Percentiles rank a stretch among this genome's conserved stretches.
phyloP scores from a whole-genome alignment of 2,329 filamentous ascomycete species.

The Colletotrichum nymphaeae region DNA sequence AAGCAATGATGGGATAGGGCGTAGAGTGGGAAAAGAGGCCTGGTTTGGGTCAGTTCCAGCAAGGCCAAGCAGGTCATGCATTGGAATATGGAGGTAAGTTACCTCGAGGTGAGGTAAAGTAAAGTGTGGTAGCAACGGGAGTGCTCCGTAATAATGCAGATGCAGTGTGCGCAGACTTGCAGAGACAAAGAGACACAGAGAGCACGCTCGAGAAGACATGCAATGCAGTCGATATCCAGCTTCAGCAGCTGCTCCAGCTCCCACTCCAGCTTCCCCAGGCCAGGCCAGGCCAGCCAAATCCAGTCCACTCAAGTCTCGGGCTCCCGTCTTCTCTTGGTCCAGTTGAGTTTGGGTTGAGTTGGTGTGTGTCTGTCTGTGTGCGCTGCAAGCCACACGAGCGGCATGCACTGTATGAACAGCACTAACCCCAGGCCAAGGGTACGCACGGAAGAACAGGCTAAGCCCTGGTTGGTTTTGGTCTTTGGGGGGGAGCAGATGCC shows the following conservation, averaged over 20 bases:
- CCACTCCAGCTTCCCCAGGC: neutral
- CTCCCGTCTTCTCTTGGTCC: neutral
- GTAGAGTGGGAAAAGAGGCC: neutral
- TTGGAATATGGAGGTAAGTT: neutral
- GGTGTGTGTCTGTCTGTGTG: neutral
- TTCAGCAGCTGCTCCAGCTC: neutral
- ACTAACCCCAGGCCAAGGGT: slow-evolving; percentile 7
- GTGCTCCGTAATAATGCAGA: neutral
- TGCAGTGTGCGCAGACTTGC: neutral
- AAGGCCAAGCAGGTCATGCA: slow-evolving; percentile 5
- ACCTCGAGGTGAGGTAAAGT: neutral
- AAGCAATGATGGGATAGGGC: neutral
- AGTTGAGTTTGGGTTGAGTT: neutral
- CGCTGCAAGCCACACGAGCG: slow-evolving; percentile 7
- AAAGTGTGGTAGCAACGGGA: slow-evolving; percentile 2
- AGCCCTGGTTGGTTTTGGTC: slow-evolving; percentile 10
- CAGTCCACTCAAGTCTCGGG: neutral
- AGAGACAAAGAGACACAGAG: neutral
- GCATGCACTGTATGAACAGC: slow-evolving; percentile 27
- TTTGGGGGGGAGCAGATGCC: neutral
- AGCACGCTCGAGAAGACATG: neutral
- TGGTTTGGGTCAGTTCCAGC: neutral
- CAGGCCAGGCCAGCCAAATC: neutral
- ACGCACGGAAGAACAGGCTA: slow-evolving; percentile 3
- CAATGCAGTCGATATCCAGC: slow-evolving; percentile 2